Percentiles rank a stretch among this genome's conserved stretches.
phyloP scores from a whole-genome alignment of 2,329 filamentous ascomycete species.

The Paecilomyces sp. region DNA sequence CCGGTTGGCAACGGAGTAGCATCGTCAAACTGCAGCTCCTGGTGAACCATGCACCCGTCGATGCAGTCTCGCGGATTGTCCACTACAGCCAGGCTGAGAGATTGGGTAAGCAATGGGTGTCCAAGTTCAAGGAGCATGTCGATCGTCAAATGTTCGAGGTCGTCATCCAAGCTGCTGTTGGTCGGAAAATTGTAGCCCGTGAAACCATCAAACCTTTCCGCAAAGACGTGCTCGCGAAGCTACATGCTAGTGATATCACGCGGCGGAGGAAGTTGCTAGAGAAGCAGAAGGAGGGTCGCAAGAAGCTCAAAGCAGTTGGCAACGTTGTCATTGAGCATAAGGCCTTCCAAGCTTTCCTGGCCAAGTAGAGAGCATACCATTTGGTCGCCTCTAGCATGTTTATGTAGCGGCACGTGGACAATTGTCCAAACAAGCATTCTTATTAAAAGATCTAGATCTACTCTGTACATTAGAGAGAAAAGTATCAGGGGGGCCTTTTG shows the following conservation, averaged over 20 bases:
- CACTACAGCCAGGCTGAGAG: conserved; percentile 75
- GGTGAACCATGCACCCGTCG: conserved; percentile 88
- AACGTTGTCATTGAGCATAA: conserved; percentile 96
- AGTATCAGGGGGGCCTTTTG: too few relatives aligned
- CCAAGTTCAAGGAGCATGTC: conserved; percentile 94
- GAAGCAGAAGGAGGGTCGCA: conserved; percentile 93
- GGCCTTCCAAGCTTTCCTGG: conserved; percentile 88
- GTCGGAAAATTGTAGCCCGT: conserved; percentile 74
- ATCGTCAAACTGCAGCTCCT: conserved; percentile 86
- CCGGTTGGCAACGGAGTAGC: conserved; percentile 71
- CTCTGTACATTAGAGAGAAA: too few relatives aligned
- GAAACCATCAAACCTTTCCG: conserved; percentile 95
- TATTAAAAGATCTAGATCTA: too few relatives aligned
- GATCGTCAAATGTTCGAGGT: conserved; percentile 97
- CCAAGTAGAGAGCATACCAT: conserved; percentile 50
- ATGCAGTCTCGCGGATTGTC: conserved; percentile 86
- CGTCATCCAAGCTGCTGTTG: conserved; percentile 84
- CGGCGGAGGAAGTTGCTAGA: conserved; percentile 81
- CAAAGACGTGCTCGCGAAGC: conserved; percentile 87
- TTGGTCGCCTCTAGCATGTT: too few relatives aligned
- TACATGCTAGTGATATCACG: conserved; percentile 84
- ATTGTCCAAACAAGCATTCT: too few relatives aligned
- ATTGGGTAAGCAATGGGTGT: conserved; percentile 80
- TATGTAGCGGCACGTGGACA: too few relatives aligned
- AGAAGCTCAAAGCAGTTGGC: conserved; percentile 68